Percentiles rank a stretch among this genome's conserved stretches.
These are phyloP conservation scores for Phytophthora pinifolia DNA, from an alignment of 352 stramenopile species.

Conservation along the genomic window DNA sequence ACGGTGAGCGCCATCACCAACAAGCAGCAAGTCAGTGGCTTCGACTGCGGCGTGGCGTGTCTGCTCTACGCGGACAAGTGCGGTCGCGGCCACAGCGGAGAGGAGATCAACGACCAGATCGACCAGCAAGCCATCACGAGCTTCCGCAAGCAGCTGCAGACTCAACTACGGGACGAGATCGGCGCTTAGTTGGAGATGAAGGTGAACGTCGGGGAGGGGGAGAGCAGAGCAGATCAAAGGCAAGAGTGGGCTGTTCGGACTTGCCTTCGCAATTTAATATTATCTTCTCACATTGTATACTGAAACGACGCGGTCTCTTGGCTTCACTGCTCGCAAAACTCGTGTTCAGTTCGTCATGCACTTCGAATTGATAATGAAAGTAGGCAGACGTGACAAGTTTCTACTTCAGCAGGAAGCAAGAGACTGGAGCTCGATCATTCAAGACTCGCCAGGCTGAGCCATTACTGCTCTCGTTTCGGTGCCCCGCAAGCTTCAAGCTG, in stretches of 20 bases:
- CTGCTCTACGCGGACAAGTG: slow-evolving; percentile 89
- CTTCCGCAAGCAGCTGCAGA: slow-evolving; percentile 58
- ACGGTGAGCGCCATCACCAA: slow-evolving; percentile 76
- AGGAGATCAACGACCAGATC: slow-evolving; percentile 65
- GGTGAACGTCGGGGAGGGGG: neutral
- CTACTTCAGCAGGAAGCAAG: neutral
- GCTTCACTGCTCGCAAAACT: too few species aligned
- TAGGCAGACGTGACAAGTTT: neutral
- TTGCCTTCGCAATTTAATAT: slow-evolving; percentile 17
- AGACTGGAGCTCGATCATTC: neutral
- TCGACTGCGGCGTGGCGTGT: slow-evolving; percentile 88
- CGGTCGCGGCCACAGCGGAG: slow-evolving; percentile 49
- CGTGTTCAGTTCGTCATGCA: too few species aligned
- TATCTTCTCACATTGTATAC: slow-evolving; percentile 21
- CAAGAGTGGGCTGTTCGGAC: neutral
- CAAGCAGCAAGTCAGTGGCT: slow-evolving; percentile 88
- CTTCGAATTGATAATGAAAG: too few species aligned
- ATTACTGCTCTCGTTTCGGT: slow-evolving; percentile 1
- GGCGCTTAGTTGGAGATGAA: slow-evolving; percentile 9
- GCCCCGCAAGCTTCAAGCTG: neutral
- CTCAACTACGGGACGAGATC: slow-evolving; percentile 22
- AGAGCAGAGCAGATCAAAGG: neutral
- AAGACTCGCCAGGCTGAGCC: too few species aligned
- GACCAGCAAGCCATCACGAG: slow-evolving; percentile 74
- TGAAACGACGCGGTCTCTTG: slow-evolving; percentile 27